Base-by-base conservation (phyloP, 2,329 filamentous ascomycete species). In the Beauveria bassiana region DNA sequence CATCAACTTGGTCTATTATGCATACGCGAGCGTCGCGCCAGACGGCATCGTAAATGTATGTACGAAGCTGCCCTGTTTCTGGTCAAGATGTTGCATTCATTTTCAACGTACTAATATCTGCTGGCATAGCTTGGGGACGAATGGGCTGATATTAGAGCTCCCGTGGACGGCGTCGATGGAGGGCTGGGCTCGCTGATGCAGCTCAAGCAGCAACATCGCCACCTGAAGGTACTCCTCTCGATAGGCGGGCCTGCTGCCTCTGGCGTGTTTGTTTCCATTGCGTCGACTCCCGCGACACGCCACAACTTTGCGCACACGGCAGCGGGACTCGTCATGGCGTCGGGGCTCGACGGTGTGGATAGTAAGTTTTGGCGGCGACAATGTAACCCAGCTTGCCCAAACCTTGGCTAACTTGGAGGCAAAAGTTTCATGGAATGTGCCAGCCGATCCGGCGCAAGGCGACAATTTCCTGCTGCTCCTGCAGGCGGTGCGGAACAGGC, bases 1-100 rank as follows among this genome's bases (percentile, higher is more conserved):
- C 68, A 86, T 93, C 68, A 92, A 88, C 66, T 88, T 91, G 70
- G 85, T 93, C 28, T 93, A 92, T 74, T 93, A 93, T 71, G 89
- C 90, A 14, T 93, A 90, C 81, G 89, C 89, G 62, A 89, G 83
- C 74, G 83, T 93, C 49, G 84, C 85, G 65, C 75, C 81, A 56
- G 88, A 92, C 70, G 90, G 90, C 55, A 84, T 83, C 59, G 85
- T 93, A 64, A 89, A 89, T 79, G 90, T 93, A 75, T 77, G 84
- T 79, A 16, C 56, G n/a, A 38, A n/a, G 6, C 20, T 24, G 26
- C 14, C 5, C 34, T 38, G 5, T 38, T 38, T 38, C 12, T 38
- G 34, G 34, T 38, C 34, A 38, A 38, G 34, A 38, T 14, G 16
- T 6, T 38, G 34, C 26, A 26, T 47, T 5, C 20, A 40, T 26